phyloP scores from a whole-genome alignment of 805 yeast species.

The Suhomyces sp. region DNA sequence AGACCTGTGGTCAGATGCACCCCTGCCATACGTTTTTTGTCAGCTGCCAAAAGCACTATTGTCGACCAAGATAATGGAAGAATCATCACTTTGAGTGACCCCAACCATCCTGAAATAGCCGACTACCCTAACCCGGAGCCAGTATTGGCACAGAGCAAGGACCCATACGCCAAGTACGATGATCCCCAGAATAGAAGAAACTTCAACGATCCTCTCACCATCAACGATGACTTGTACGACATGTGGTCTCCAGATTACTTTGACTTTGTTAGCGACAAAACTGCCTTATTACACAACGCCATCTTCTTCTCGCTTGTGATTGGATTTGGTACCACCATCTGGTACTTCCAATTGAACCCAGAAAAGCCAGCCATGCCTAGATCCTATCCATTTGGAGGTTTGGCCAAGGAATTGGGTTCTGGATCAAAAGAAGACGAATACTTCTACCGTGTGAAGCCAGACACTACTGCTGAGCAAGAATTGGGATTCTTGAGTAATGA shows the following conservation, averaged over 20 bases:
- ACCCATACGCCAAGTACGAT: slow-evolving; percentile 72
- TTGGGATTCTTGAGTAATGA: slow-evolving; percentile 37
- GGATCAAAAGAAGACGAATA: slow-evolving; percentile 33
- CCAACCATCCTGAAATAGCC: slow-evolving; percentile 42
- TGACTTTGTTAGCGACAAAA: slow-evolving; percentile 55
- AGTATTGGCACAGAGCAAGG: slow-evolving; percentile 61
- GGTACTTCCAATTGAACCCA: slow-evolving; percentile 51
- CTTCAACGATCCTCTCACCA: slow-evolving; percentile 67
- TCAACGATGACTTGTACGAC: slow-evolving; percentile 71
- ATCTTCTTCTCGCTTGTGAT: slow-evolving; percentile 43
- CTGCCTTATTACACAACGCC: slow-evolving; percentile 60
- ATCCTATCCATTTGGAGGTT: slow-evolving; percentile 71
- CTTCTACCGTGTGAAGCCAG: slow-evolving; percentile 44
- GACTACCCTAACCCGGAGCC: slow-evolving; percentile 65
- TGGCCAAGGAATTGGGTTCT: slow-evolving; percentile 74
- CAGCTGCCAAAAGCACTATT: slow-evolving; percentile 38
- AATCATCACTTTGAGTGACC: slow-evolving; percentile 41
- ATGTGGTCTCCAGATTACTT: slow-evolving; percentile 85
- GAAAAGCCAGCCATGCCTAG: slow-evolving; percentile 76
- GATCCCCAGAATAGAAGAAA: slow-evolving; percentile 82
- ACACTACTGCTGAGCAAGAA: slow-evolving; percentile 36
- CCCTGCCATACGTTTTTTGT: slow-evolving; percentile 20
- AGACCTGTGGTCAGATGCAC: slow-evolving; percentile 12
- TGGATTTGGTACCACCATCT: slow-evolving; percentile 45
- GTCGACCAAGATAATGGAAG: slow-evolving; percentile 41